Percentiles rank a stretch among this genome's conserved stretches.
Evolutionary conservation across 2,329 filamentous ascomycete species (phyloP).

Genomic region (Annulohypoxylon truncatum): DNA sequence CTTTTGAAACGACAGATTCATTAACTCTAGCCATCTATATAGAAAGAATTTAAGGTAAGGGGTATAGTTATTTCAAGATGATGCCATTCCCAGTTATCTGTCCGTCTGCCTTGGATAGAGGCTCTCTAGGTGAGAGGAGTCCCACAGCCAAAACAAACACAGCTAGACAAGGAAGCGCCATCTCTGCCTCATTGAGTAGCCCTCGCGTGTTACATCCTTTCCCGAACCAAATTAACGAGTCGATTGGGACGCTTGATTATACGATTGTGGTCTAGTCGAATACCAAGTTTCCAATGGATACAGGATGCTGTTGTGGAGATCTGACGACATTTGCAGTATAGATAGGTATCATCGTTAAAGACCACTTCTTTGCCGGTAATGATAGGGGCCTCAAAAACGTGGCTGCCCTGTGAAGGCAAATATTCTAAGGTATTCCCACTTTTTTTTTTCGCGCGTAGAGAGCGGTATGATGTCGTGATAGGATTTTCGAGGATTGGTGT

Average conservation of each 20-base stretch:
- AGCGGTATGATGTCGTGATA: not conserved
- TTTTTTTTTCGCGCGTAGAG: not conserved
- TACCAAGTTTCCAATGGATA: not conserved
- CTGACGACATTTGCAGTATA: not conserved
- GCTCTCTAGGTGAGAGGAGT: not conserved
- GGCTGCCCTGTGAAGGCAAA: not conserved
- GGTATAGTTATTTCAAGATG: constrained; percentile 1
- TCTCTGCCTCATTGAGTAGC: not conserved
- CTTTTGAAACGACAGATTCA: not conserved
- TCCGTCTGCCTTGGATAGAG: not conserved
- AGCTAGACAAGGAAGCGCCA: not conserved
- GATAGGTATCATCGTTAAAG: not conserved
- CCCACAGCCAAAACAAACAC: not conserved
- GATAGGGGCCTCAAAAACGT: not conserved
- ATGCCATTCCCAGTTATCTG: not conserved
- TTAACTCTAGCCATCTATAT: not conserved
- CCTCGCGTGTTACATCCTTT: not conserved
- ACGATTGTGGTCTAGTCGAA: not conserved
- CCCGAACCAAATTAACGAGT: not conserved
- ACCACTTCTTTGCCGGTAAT: not conserved
- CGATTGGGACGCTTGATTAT: not conserved
- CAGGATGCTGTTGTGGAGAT: not conserved
- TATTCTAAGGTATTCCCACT: not conserved
- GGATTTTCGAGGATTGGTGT: not conserved
- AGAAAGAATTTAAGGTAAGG: not conserved